phyloP scores from a whole-genome alignment of 2,329 filamentous ascomycete genomes.

The Epichloe aotearoae region DNA sequence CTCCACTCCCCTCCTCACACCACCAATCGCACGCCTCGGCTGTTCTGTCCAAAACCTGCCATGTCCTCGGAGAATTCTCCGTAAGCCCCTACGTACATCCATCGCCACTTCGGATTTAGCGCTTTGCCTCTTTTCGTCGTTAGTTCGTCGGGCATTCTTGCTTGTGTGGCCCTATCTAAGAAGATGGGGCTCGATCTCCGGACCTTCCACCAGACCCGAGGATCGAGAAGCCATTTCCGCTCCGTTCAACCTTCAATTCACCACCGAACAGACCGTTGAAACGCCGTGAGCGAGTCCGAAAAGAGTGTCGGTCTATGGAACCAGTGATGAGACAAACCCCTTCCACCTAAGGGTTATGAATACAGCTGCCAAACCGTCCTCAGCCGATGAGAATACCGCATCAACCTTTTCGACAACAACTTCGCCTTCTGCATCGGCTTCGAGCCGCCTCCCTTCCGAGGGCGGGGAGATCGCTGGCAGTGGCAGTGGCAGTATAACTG shows the following conservation, averaged over 20 bases:
- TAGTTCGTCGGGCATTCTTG: background rate
- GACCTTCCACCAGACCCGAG: constrained; percentile 3
- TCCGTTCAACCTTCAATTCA: constrained; percentile 7
- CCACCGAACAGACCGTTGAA: constrained; percentile 5
- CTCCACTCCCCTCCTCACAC: background rate
- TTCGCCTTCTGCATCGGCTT: background rate
- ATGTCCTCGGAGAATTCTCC: background rate
- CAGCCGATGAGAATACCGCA: background rate
- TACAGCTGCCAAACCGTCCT: background rate
- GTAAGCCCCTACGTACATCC: too few species aligned
- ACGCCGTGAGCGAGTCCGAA: constrained; percentile 3
- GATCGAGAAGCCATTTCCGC: constrained; percentile 7
- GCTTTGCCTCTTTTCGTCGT: background rate
- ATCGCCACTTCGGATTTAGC: background rate
- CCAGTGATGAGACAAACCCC: background rate
- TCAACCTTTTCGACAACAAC: background rate
- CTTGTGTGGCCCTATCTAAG: background rate
- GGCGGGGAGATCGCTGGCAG: background rate
- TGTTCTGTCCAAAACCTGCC: background rate
- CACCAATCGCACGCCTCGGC: background rate
- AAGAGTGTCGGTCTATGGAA: background rate
- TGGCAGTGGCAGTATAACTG: constrained; percentile 1
- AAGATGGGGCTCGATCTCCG: constrained; percentile 7
- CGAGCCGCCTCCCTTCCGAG: background rate
- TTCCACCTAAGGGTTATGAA: constrained; percentile 2